Evolutionary conservation across 208 protist genomes (phyloP), one percentile per base, ranked within the genome.

Genomic region (Trypanosomatidae sp.): DNA sequence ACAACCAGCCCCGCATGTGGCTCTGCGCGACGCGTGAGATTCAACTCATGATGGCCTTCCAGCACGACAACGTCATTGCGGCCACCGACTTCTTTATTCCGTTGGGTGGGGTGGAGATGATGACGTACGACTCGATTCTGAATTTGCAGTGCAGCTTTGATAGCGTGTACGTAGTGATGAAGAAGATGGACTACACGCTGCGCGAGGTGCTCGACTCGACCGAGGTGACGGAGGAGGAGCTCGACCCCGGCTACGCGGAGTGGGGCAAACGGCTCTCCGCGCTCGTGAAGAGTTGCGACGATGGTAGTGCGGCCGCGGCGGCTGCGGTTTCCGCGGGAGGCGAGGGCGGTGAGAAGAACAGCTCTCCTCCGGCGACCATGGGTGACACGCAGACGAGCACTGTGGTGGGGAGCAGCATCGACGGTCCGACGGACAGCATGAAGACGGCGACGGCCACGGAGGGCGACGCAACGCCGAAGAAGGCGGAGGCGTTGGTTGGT

Each of bases 151-250:
- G 65, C 22, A 89, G 47, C 66, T 96, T 96, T 77, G 86, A 96
- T 56, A 89, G 87, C 68, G 89, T 96, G 22, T 96, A 96, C 58
- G 74, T 96, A 41, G 89, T 94, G 4, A 96, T 96, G 91, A 93
- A 96, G 55, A 91, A 96, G 64, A 91, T 93, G 83, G 89, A 94
- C 74, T 93, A 93, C 82, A 93, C 91, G 2, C 73, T 96, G 55
- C 89, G 91, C 41, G 91, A 96, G 77, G 89, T 96, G 28, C 82
- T 96, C 25, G 91, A 95, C 53, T 91, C 88, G 8, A 81, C n/a
- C 25, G 44, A 66, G 9, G 58, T 91, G 68, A 83, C 65, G 25
- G 41, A 19, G 43, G 62, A 41, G 1, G 84, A 89, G 62, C 53
- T 81, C 10, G 67, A 73, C 9, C 69, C 68, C 4, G 58, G 59